Base-by-base conservation (phyloP, 805 yeast species). In the Saccharomyces mikatae region DNA sequence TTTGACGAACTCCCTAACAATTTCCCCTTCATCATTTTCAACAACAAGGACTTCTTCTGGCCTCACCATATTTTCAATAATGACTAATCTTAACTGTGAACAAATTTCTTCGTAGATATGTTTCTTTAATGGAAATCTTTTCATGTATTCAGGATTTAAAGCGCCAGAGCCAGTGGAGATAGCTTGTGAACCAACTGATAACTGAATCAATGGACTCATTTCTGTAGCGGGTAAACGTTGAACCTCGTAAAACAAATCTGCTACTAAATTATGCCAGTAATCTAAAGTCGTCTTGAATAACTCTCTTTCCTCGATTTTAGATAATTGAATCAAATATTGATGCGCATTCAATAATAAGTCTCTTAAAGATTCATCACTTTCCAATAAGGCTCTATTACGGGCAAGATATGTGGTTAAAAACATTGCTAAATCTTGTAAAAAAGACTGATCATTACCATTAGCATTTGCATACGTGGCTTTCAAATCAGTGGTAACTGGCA, bases 11-110 rank as follows among this genome's bases (percentile, higher is more conserved):
- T 92, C 98, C 67, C 99, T 83, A 48, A 94, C 99, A 70, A 94
- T 92, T 74, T 94, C 99, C 63, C 99, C 99, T 74, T 94, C 99
- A 72, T 94, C 99, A 69, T 92, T 92, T 72, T 94, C 98, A 51
- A 91, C 97, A 74, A 94, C 82, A 54, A 94, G 78, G 53, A 94
- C 99, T 74, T 94, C 99, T 72, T 94, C 99, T 2, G 99, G 99
- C 70, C 96, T 84, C 1, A 89, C 99, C 99, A 94, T 94, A 65
- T 87, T 87, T 72, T 91, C 98, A 65, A 94, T 94, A 67, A 94
- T 86, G n/a, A 95, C 96, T 57, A 86, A 76, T 72, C 99, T 83
- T 64, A 94, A 78, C 66, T 84, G 84, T 3, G 97, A 84, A 62
- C 94, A 79, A 47, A 94, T 76, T 27, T 80, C 80, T n/a, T 82